Base-by-base conservation (phyloP, 768 basidiomycete species). In the Trichaptum fuscoviolaceum region DNA sequence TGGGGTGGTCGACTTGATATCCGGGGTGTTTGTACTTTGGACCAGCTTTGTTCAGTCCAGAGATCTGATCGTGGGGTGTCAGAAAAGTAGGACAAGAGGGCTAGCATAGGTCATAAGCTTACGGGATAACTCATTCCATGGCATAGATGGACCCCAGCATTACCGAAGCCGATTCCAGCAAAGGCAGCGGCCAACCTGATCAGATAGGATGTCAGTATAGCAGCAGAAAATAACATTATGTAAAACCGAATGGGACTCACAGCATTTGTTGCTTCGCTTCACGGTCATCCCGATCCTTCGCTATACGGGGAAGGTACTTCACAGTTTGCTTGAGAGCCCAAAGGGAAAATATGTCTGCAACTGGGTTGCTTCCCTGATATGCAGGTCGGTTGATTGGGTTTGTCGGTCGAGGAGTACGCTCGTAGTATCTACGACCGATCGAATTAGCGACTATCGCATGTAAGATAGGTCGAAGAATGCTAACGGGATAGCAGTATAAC, bases 91-190 rank as follows among this genome's bases (percentile, higher is more conserved):
- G 23, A 12, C 35, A 62, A 27, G n/a, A 67, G 36, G 8, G 35
- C 57, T 24, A 27, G 8, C 8, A 78, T 86, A 68, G 2, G 30
- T 30, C 30, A 8, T 30, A 8, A 30, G 30, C 8, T 30, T 71
- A 92, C 93, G 5, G 91, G 92, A 71, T 93, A 93, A 72, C 91
- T 92, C 83, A 93, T 92, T 63, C 93, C 93, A 71, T 95, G 93
- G 70, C 92, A 94, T 63, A 96, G 74, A 76, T 95, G 94, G 3
- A 95, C 93, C 5, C 94, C 95, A 10, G 95, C 95, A 72, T 95
- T 95, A 35, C 95, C 94, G 70, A 96, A 96, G 0, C 96, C 95
- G 60, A 96, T 96, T 35, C 96, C 96, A 69, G 96, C 96, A 68
- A 96, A 95, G 15, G 95, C 95, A 15, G 95, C 86, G 0, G 95